Base-by-base conservation (phyloP, 2,329 filamentous ascomycete species). In the Cladosporium phlei region DNA sequence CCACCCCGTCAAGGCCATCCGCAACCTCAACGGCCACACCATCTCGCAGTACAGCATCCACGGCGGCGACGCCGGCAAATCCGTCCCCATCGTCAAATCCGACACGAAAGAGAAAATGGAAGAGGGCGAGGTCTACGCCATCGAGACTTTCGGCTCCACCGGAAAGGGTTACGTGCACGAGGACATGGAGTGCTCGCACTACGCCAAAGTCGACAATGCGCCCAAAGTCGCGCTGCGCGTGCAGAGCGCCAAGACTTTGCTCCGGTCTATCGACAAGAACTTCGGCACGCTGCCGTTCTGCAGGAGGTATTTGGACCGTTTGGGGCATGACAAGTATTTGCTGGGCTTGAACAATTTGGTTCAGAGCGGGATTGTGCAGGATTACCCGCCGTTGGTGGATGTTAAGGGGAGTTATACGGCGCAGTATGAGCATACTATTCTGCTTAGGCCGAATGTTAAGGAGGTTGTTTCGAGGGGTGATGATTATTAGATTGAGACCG, bases 281-380 rank as follows among this genome's bases (percentile, higher is more conserved):
- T 84, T 84, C 48, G 77, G 79, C 16, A 79, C 75, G 1, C 56
- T 84, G 21, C 76, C 79, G 1, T 83, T 83, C 57, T 80, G 71
- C 47, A 71, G 79, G 16, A 75, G 80, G 6, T 82, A 83, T 52
- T 70, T 84, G 21, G 79, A 83, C 33, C 73, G 78, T n/a, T 65
- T 83, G n/a, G 80, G 80, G 0, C 60, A 76, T 14, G 71, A 81
- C 34, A 71, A 73, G 24, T 84, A 84, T 53, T 61, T 80, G 39
- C 71, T 77, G 1, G 80, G 78, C 1, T 68, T 83, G 63, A 80
- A 80, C 47, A 73, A 69, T 28, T 69, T 83, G 19, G 70, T 81
- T 1, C 69, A 73, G 5, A 69, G 76, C 43, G 80, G 78, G 1
- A 70, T 83, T 16, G 66, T 83, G 3, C 74, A 83, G 32, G 62